phyloP scores from a whole-genome alignment of 495 filamentous ascomycete species.

The Tuber microsphaerosporum region DNA sequence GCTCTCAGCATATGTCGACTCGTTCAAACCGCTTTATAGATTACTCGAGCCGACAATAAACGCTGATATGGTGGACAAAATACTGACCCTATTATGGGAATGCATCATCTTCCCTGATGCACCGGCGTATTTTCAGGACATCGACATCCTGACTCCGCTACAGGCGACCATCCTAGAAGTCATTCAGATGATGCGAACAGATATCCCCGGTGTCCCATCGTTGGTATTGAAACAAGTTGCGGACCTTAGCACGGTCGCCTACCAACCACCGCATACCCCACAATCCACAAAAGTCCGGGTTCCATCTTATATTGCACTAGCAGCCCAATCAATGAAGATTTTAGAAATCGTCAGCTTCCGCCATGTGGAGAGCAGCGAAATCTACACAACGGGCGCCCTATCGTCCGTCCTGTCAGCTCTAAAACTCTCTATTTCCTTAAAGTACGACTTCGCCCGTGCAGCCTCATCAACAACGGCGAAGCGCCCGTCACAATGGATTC shows the following conservation, averaged over 20 bases:
- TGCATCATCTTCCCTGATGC: conserved; percentile 65
- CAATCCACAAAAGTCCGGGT: conserved; percentile 35
- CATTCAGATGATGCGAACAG: conserved; percentile 62
- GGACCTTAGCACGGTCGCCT: conserved; percentile 63
- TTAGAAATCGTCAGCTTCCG: conserved; percentile 57
- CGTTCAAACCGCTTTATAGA: conserved; percentile 70
- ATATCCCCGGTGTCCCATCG: conserved; percentile 59
- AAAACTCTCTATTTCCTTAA: conserved; percentile 59
- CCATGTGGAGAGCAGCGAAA: conserved; percentile 56
- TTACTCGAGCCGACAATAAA: conserved; percentile 62
- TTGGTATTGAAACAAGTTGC: conserved; percentile 61
- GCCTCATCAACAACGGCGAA: conserved; percentile 45
- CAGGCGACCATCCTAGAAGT: conserved; percentile 68
- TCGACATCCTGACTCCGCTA: conserved; percentile 73
- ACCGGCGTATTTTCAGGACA: conserved; percentile 70
- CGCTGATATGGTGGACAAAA: conserved; percentile 51
- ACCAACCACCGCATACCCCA: conserved; percentile 41
- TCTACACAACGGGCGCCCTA: conserved; percentile 60
- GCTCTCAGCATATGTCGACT: conserved; percentile 64
- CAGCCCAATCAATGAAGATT: conserved; percentile 65
- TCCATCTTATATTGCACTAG: conserved; percentile 79
- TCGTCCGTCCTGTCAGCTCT: conserved; percentile 57
- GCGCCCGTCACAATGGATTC: conserved; percentile 63
- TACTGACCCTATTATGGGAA: conserved; percentile 51
- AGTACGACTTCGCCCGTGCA: conserved; percentile 59